Evolutionary conservation across 108 stramenopile species (phyloP), one percentile per base, ranked within the genome.

Genomic region (Bacterosira constricta): DNA sequence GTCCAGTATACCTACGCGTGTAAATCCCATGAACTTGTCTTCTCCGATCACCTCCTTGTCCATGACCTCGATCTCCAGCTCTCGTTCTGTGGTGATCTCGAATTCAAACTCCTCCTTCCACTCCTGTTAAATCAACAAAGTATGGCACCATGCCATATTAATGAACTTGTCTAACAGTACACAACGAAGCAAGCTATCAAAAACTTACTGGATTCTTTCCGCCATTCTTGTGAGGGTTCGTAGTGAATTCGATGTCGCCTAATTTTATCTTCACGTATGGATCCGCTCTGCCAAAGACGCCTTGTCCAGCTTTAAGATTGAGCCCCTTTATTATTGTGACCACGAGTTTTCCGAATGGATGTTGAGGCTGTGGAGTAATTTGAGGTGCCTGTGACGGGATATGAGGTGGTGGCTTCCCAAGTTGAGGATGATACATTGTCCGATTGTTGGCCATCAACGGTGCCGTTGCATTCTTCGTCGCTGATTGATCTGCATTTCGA

Each of bases 51-150:
- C 64, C 63, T 85, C 88, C 81, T 87, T 88, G 64, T 91, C 91
- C 46, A 88, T 63, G 17, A 92, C 75, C 41, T 87, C 85, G 11
- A 94, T 67, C 51, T 84, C 72, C 7, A 90, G 53, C 21, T 90
- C 88, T 71, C 87, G 85, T 69, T 94, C 90, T 29, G 86, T 92
- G 15, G 77, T 84, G 8, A 94, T 91, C 34, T 94, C 88, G 69
- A 89, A 94, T 25, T 87, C 87, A 66, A 89, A 90, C 68, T 86
- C 87, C 63, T 89, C 86, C 17, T 90, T 87, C 90, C 90, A 92
- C 32, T 77, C 76, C 61, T 73, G 21, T 13, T 35, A 30, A 10
- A 30, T 21, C 62, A 46, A 44, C 41, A 34, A 50, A 21, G 20
- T 9, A 50, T 50, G 49, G 2, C 42, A 13, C 37, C 15, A 46